A percentile compares a stretch with the other conserved stretches of the same genome.
Conservation (phyloP, 2,329 filamentous ascomycete genomes). For the Hypocreales sp. region DNA sequence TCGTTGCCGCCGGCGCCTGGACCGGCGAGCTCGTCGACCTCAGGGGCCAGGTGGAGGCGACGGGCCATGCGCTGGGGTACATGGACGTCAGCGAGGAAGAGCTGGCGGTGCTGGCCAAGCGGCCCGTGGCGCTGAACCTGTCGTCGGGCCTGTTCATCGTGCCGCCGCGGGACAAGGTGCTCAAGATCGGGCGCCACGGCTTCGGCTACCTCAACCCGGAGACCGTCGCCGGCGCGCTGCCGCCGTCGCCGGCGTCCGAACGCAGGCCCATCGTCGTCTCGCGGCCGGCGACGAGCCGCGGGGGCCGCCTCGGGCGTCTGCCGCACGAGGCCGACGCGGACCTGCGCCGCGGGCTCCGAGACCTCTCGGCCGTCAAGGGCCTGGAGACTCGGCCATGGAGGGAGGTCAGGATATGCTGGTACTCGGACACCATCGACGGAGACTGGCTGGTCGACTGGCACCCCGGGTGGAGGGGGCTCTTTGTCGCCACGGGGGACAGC, state of each 20-base stretch:
- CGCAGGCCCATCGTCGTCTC: conserved; percentile 17
- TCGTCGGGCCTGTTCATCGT: conserved; percentile 60
- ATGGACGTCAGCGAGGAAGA: conserved; percentile 59
- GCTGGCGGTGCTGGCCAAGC: conserved; percentile 43
- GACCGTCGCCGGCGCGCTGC: conserved; percentile 17
- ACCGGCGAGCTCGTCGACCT: conserved; percentile 64
- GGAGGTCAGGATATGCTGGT: conserved; percentile 56
- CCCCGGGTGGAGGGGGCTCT: conserved; percentile 41
- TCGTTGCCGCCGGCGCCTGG: conserved; percentile 83
- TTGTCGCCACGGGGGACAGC: conserved; percentile 47
- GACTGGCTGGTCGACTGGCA: conserved; percentile 61
- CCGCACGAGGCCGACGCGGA: conserved; percentile 45
- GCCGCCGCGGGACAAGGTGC: conserved; percentile 42
- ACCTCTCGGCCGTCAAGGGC: conserved; percentile 41
- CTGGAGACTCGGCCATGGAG: conserved; percentile 45
- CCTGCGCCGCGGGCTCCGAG: conserved; percentile 43
- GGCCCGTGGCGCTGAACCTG: conserved; percentile 62
- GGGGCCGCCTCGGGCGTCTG: conserved; percentile 29
- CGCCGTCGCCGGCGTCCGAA: conserved; percentile 11
- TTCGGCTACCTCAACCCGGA: conserved; percentile 50
- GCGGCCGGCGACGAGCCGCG: conserved; percentile 17
- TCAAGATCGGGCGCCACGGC: conserved; percentile 56
- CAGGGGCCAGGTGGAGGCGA: conserved; percentile 59
- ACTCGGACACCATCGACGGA: conserved; percentile 55
- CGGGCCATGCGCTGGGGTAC: conserved; percentile 70